Evolutionary conservation across 2,329 filamentous ascomycete genomes (phyloP), one percentile per base, ranked within the genome.

Genomic region (Colletotrichum liriopes): DNA sequence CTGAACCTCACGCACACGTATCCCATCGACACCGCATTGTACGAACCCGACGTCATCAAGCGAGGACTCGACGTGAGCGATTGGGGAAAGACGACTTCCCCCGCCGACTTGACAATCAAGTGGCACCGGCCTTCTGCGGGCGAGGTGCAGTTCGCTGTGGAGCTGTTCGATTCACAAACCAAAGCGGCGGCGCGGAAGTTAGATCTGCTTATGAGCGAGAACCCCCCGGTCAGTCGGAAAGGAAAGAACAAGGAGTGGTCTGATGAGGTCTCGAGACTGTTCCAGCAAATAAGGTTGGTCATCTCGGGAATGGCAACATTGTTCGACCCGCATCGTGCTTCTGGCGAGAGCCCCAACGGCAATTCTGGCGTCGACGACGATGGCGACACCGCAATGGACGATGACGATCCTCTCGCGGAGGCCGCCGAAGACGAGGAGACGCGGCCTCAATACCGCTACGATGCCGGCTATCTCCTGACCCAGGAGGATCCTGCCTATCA

Each of bases 201-300:
- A 16, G 89, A 90, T 74, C 89, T 92, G 9, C 87, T 99, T n/a
- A 97, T 94, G 78, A 92, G 93, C 73, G 92, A 94, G 56, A 89
- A 93, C 45, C 93, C 95, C 1, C 92, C 91, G 2, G 92, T 98
- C 65, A 97, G 95, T 81, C 90, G 96, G 68, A 96, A 95, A 76
- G 96, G 96, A 47, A 98, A 96, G 80, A 97, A 97, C 76, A 99
- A 98, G 82, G 96, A 98, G 77, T 99, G 96, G 96, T 98, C 96
- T 0, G 96, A 99, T 80, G 97, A 99, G 80, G 93, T 98, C 37
- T 96, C 95, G 2, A 88, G 96, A 67, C 94, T 98, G 75, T 88
- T 99, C 68, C 94, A 96, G 16, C 92, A 98, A 63, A 86, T 99
- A 18, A 89, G 96, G 39, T 87, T 99, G n/a, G 91, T 98, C 55